Percentiles rank a stretch among this genome's conserved stretches.
These are phyloP conservation scores for Capsicum pubescens DNA, from an alignment of 257 asterid species.

Conservation along the genomic window DNA sequence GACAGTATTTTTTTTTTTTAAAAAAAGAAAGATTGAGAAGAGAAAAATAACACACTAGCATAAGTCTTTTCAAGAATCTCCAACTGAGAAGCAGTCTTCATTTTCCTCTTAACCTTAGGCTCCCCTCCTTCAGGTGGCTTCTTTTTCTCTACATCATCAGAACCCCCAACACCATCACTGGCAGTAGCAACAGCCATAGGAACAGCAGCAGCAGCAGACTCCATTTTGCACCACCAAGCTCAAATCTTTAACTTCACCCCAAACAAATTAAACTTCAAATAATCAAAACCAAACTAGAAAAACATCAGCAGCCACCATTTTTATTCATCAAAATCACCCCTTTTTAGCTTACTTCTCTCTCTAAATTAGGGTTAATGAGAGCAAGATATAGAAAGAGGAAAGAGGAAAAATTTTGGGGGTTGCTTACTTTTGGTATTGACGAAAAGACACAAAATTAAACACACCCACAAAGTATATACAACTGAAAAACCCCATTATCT, in stretches of 20 bases:
- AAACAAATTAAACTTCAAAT: conserved; percentile 34
- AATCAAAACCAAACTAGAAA: conserved; percentile 33
- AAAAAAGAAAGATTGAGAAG: not conserved
- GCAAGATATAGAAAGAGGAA: conserved; percentile 16
- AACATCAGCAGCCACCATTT: conserved; percentile 36
- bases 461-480: conserved; percentile 48
- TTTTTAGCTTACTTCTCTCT: conserved; percentile 16
- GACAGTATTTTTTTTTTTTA: not conserved
- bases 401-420: conserved; percentile 33
- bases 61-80: conserved; percentile 83
- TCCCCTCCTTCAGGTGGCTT: conserved; percentile 59
- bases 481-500: conserved; percentile 47
- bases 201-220: conserved; percentile 43
- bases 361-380: conserved; percentile 11
- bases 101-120: conserved; percentile 71
- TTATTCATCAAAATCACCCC: conserved; percentile 20
- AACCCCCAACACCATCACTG: conserved; percentile 26
- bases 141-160: conserved; percentile 57
- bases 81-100: conserved; percentile 90
- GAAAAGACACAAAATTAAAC: conserved; percentile 43
- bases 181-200: conserved; percentile 33
- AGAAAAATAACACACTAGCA: conserved; percentile 56
- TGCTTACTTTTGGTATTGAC: conserved; percentile 37
- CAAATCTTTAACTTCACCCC: conserved; percentile 7
- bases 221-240: conserved; percentile 54